These are phyloP conservation scores for Jackrogersella multiformis DNA, from an alignment of 495 filamentous ascomycete species.

Conservation along the genomic window DNA sequence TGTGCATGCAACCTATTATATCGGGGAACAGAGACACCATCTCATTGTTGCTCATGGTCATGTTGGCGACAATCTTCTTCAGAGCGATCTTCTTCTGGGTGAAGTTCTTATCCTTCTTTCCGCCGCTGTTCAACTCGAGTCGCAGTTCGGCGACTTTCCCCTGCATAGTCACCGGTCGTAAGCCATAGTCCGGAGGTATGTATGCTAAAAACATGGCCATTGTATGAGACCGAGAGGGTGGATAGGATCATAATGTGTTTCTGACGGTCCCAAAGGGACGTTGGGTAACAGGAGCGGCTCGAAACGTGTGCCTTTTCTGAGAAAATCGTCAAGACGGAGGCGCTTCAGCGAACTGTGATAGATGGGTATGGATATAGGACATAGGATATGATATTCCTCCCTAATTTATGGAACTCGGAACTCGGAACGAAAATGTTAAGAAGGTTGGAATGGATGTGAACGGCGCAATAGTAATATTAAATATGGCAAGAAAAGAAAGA, in stretches of 20 bases:
- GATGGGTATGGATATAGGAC: conserved; percentile 1
- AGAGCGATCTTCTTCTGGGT: conserved; percentile 97
- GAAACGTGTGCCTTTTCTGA: conserved; percentile 17
- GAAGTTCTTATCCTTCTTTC: conserved; percentile 98
- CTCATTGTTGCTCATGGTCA: conserved; percentile 99
- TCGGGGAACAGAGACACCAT: conserved; percentile 98
- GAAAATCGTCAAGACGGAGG: conserved; percentile 21
- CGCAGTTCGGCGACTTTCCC: conserved; percentile 99
- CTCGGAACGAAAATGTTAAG: neutral
- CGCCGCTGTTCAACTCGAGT: conserved; percentile 88
- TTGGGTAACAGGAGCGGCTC: conserved; percentile 20
- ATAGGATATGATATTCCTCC: neutral
- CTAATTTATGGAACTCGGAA: conserved; percentile 22
- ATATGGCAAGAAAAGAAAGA: conserved; percentile 30
- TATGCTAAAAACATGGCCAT: conserved; percentile 63
- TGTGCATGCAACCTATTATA: conserved; percentile 92
- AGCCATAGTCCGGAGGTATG: conserved; percentile 52
- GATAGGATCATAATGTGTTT: conserved; percentile 44
- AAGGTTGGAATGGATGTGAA: neutral
- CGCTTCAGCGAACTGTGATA: conserved; percentile 4
- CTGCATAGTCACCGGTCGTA: conserved; percentile 66
- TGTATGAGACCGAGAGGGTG: conserved; percentile 25
- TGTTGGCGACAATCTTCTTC: conserved; percentile 99
- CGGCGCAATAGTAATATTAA: conserved; percentile 5
- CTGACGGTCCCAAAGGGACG: conserved; percentile 20